Percentiles rank a stretch among this genome's conserved stretches.
phyloP scores from a whole-genome alignment of 2,329 filamentous ascomycete genomes.

The Penicillium sp. region DNA sequence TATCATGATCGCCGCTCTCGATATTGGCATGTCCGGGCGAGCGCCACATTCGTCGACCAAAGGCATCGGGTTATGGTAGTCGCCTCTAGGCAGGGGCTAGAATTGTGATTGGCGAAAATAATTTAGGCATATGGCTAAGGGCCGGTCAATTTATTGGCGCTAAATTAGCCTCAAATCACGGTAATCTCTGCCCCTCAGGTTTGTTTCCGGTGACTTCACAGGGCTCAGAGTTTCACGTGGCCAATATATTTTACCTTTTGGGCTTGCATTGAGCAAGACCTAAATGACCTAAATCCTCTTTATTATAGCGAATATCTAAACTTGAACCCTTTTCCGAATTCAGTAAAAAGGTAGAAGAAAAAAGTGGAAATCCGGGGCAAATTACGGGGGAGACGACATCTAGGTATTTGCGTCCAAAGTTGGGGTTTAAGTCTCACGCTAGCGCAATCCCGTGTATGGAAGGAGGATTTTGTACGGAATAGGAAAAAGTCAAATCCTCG shows the following conservation, averaged over 20 bases:
- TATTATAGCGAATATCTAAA: not conserved
- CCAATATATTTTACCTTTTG: not conserved
- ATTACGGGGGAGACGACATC: not conserved
- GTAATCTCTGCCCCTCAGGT: not conserved
- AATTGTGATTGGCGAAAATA: not conserved
- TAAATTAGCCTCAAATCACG: not conserved
- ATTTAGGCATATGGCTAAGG: not conserved
- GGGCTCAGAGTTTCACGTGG: not conserved
- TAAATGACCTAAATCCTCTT: not conserved
- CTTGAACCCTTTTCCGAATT: not conserved
- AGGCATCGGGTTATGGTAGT: not conserved
- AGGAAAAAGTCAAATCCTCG: not conserved
- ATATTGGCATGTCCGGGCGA: not conserved
- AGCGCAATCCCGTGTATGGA: not conserved
- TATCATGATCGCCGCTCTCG: not conserved
- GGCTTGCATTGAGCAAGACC: not conserved
- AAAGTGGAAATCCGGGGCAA: not conserved
- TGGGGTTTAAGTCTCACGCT: not conserved
- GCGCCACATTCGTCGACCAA: conserved; percentile 7
- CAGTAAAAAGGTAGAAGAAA: not conserved
- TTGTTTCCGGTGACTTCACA: not conserved
- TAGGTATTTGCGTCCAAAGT: not conserved
- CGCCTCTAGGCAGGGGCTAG: not conserved
- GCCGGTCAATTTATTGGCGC: not conserved
- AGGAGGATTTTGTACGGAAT: not conserved